Percentiles rank a stretch among this genome's conserved stretches.
phyloP scores from a whole-genome alignment of 805 yeast genomes.

The Ogataea zsoltii region DNA sequence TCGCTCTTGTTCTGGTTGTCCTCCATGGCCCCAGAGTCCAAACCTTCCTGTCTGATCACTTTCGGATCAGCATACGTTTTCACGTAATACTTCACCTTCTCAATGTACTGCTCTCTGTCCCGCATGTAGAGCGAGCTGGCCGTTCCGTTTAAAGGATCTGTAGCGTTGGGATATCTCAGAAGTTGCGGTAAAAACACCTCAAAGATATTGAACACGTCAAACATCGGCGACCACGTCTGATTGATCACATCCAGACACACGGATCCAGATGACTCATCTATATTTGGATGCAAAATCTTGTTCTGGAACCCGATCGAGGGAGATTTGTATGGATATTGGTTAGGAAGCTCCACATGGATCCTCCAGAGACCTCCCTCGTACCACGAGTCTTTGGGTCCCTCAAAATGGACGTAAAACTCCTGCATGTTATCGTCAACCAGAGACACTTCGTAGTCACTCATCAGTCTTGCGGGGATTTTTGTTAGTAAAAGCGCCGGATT shows the following conservation, averaged over 20 bases:
- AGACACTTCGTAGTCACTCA: conserved; percentile 90
- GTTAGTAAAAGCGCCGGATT: too few relatives aligned
- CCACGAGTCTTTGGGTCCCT: conserved; percentile 86
- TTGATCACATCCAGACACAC: conserved; percentile 96
- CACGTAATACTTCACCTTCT: conserved; percentile 72
- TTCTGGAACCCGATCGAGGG: conserved; percentile 95
- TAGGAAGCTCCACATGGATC: conserved; percentile 90
- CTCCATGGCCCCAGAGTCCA: conserved; percentile 30
- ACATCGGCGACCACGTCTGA: conserved; percentile 98
- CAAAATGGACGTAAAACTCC: conserved; percentile 81
- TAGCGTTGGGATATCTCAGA: conserved; percentile 87
- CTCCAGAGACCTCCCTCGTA: conserved; percentile 91
- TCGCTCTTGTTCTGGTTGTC: conserved; percentile 25
- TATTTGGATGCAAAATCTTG: conserved; percentile 92
- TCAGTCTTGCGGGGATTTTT: conserved; percentile 45
- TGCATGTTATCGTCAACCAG: conserved; percentile 82
- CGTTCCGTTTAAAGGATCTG: conserved; percentile 90
- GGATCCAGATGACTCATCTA: conserved; percentile 86
- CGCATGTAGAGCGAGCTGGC: conserved; percentile 79
- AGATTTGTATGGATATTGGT: conserved; percentile 91
- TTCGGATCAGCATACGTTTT: conserved; percentile 59
- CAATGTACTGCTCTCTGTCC: conserved; percentile 65
- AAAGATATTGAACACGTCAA: conserved; percentile 85
- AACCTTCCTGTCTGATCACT: conserved; percentile 28
- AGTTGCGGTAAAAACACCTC: conserved; percentile 93